phyloP scores from a whole-genome alignment of 768 basidiomycete species.

The Psilocybe azurescens region DNA sequence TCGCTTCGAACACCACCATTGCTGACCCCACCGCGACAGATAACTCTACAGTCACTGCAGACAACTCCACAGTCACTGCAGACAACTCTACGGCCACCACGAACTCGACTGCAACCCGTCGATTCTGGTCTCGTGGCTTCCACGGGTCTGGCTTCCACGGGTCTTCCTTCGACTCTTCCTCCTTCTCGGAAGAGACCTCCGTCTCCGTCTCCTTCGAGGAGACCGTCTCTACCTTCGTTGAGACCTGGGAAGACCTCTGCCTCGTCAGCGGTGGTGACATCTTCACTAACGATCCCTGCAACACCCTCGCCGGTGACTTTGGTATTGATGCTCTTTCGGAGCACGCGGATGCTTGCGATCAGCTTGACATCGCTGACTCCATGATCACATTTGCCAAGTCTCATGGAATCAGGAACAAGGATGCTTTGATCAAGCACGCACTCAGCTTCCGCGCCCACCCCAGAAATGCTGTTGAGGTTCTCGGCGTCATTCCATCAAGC shows the following conservation, averaged over 20 bases:
- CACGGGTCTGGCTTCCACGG: slow-evolving; percentile 7
- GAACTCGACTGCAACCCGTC: slow-evolving; percentile 19
- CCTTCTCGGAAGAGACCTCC: slow-evolving; percentile 13
- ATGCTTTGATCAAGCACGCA: slow-evolving; percentile 46
- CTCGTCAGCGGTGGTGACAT: slow-evolving; percentile 45
- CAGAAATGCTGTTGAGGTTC: slow-evolving; percentile 47
- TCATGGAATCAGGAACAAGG: slow-evolving; percentile 41
- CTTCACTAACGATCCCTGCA: slow-evolving; percentile 45
- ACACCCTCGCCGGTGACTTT: slow-evolving; percentile 42
- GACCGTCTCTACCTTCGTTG: slow-evolving; percentile 33
- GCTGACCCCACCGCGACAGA: slow-evolving; percentile 15
- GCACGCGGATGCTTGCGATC: slow-evolving; percentile 50
- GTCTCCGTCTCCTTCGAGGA: slow-evolving; percentile 33
- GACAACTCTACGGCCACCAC: slow-evolving; percentile 19
- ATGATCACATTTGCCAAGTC: slow-evolving; percentile 59
- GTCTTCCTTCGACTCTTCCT: slow-evolving; percentile 16
- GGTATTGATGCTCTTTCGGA: slow-evolving; percentile 51
- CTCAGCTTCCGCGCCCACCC: slow-evolving; percentile 47
- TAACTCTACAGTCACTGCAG: slow-evolving; percentile 15
- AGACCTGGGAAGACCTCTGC: slow-evolving; percentile 52
- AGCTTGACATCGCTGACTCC: slow-evolving; percentile 52
- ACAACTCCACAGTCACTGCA: slow-evolving; percentile 18
- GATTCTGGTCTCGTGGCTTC: slow-evolving; percentile 24
- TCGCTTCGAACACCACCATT: slow-evolving; percentile 18
- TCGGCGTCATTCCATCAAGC: slow-evolving; percentile 49